Evolutionary conservation across 169 alveolate genomes (phyloP), one percentile per base, ranked within the genome.

Genomic region (Plasmodium relictum): DNA sequence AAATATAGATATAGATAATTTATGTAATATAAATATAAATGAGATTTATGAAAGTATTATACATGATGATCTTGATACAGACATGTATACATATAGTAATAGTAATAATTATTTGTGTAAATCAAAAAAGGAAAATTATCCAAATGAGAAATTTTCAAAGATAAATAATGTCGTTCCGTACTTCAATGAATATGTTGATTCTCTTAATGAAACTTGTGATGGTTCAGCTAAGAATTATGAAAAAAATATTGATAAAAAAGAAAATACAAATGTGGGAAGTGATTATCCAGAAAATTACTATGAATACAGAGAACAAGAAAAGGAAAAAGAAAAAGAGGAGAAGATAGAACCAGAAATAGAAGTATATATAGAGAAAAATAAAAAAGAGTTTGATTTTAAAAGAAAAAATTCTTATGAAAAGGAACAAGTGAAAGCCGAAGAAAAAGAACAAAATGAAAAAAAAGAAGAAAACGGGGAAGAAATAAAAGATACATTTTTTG

Each of bases 11-110:
- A 58, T 58, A 58, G 73, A 73, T 12, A 58, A 73, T 73, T 18
- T 73, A 14, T 73, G 58, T 50, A 31, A 41, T 22, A 12, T 73
- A 24, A 59, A 73, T 63, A 50, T 73, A 58, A 73, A 58, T 58
- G 73, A 73, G 37, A 56, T 73, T 73, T 73, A 73, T 59, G 61
- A 31, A 58, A 73, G 73, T 24, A 73, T 58, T 39, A 56, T 73
- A 4, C 73, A 48, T 37, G 73, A 73, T 5, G 50, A 22, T 12
- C 14, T 16, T 18, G 14, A 16, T 18, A 22, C 16, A n/a, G 8
- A 44, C 20, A 22, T 65, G n/a, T 39, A 56, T 37, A 18, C 18
- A 0, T 16, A 41, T 20, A 73, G 26, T 41, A 42, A 54, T 48
- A 12, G 24, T 14, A 22, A 44, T 52, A 61, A 72, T 72, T 18